Evolutionary conservation across 1,139 yeast species (phyloP).

Genomic region (Kodamaea alishanica): DNA sequence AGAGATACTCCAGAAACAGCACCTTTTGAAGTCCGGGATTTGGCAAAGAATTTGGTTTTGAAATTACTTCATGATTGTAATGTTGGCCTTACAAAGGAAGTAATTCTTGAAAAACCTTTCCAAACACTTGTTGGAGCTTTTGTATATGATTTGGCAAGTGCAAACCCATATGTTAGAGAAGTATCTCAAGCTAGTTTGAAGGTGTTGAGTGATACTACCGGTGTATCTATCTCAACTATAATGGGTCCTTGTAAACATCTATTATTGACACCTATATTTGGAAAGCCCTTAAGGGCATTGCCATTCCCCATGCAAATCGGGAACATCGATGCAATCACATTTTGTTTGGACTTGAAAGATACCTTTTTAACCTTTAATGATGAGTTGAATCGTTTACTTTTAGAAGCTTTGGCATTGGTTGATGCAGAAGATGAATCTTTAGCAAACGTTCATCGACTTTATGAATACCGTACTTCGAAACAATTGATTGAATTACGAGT

Average conservation of each 20-base stretch:
- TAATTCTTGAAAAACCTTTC: conserved; percentile 67
- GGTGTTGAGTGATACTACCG: conserved; percentile 66
- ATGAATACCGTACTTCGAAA: conserved; percentile 84
- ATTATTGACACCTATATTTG: conserved; percentile 87
- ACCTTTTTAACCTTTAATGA: conserved; percentile 85
- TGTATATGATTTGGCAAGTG: conserved; percentile 88
- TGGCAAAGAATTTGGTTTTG: conserved; percentile 66
- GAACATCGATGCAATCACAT: conserved; percentile 92
- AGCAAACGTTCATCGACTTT: conserved; percentile 78
- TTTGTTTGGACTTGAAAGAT: conserved; percentile 76
- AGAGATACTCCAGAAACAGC: conserved; percentile 90
- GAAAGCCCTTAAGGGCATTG: conserved; percentile 91
- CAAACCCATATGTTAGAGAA: conserved; percentile 76
- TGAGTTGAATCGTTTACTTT: conserved; percentile 75
- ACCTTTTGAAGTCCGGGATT: conserved; percentile 70
- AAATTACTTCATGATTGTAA: conserved; percentile 66
- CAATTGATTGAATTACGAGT: conserved; percentile 84
- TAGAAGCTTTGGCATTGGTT: conserved; percentile 89
- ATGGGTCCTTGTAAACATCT: conserved; percentile 81
- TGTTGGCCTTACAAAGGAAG: conserved; percentile 53
- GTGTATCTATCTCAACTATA: conserved; percentile 66
- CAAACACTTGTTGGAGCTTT: conserved; percentile 81
- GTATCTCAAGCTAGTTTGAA: conserved; percentile 73
- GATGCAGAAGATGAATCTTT: conserved; percentile 97
- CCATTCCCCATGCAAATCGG: conserved; percentile 99